Base-by-base conservation (phyloP, 2,329 filamentous ascomycete genomes). In the Pseudogymnoascus sp. region DNA sequence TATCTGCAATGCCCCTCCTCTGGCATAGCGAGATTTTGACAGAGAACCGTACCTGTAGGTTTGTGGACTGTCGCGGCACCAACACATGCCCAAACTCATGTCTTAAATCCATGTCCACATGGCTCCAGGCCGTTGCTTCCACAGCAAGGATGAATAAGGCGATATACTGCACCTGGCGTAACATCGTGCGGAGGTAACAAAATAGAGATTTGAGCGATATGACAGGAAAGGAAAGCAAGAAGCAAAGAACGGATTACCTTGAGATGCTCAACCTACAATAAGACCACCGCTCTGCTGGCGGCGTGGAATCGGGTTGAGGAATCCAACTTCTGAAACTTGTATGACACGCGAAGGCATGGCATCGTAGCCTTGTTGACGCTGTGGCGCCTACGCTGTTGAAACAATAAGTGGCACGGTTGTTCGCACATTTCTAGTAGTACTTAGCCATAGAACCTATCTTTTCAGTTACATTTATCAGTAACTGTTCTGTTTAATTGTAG, bases 61-160 rank as follows among this genome's bases (percentile, higher is more conserved):
- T 55, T 21, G 49, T 33, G 16, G 49, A 14, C 49, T 55, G 49
- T 5, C 49, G 49, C 29, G 49, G 29, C 29, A 55, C 29, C 49
- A 55, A 12, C 49, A 55, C 49, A 55, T 55, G 10, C 6, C 49
- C 49, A 21, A 55, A 55, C 12, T 33, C 26, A 33, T 55, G 49
- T 55, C 49, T 55, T 55, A 55, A 33, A 55, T 55, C 49, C 26
- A 55, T 33, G 26, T 55, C 29, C 49, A 6, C 49, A 55, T 55
- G 49, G 49, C 49, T 55, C 49, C 29, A 55, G 49, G 49, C 49
- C 49, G 49, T 55, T 55, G 49, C 49, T 33, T 21, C 49, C 29
- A 55, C 29, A 19, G 49, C 49, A 55, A 55, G 29, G 10, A 55
- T n/a, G 16, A 55, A 55, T 19, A 55, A 5, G n/a, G 49, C 49